phyloP scores from a whole-genome alignment of 345 rosid species.

The Balakata baccata region DNA sequence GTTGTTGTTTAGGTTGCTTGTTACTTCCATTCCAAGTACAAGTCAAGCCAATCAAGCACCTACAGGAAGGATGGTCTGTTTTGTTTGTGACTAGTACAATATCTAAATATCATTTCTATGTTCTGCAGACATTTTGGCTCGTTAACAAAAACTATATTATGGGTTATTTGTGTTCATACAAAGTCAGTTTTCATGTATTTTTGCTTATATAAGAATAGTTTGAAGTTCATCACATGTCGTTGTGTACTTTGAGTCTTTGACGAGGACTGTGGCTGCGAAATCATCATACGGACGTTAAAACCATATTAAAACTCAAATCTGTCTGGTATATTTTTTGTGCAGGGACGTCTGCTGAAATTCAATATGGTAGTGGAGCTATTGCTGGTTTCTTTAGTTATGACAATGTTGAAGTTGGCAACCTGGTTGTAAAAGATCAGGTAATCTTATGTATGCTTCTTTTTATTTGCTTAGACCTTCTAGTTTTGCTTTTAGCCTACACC shows the following conservation, averaged over 20 bases:
- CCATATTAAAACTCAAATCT: not conserved
- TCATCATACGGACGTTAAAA: not conserved
- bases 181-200: not conserved
- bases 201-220: not conserved
- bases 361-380: constrained; percentile 29
- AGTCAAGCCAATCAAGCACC: constrained; percentile 34
- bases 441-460: not conserved
- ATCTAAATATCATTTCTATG: not conserved
- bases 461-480: not conserved
- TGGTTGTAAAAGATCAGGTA: constrained; percentile 34
- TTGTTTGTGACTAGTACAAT: not conserved
- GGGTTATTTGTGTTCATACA: not conserved
- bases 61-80: constrained; percentile 33
- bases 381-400: constrained; percentile 34
- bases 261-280: not conserved
- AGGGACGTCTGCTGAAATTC: constrained; percentile 30
- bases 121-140: not conserved
- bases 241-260: not conserved
- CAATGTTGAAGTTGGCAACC: constrained; percentile 21
- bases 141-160: not conserved
- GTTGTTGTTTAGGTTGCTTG: constrained; percentile 23
- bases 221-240: not conserved
- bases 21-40: constrained; percentile 34
- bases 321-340: not conserved
- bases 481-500: not conserved